Evolutionary conservation across 345 rosid species (phyloP).

Genomic region (Melastoma malabathricum): DNA sequence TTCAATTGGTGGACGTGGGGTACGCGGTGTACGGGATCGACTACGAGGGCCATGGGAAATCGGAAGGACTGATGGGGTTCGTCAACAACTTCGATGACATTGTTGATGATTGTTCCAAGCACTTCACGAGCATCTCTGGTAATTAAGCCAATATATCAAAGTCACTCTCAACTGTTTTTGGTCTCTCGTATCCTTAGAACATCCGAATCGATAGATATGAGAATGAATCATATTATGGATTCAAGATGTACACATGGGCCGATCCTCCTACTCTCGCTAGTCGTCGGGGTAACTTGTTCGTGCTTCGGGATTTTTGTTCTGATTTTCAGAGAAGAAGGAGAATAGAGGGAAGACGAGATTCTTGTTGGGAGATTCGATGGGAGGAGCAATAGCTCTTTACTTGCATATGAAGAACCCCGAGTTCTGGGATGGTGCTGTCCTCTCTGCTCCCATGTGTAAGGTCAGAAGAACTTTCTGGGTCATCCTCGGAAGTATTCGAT

Average conservation of each 20-base stretch:
- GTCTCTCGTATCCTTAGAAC: no score
- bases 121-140: conserved; percentile 51
- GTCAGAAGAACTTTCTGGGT: conserved; percentile 11
- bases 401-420: conserved; percentile 53
- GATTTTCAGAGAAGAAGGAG: conserved; percentile 21
- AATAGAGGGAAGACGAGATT: conserved; percentile 59
- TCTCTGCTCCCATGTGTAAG: conserved; percentile 94
- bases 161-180: no score
- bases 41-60: conserved; percentile 86
- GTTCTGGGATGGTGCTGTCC: conserved; percentile 72
- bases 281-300: no score
- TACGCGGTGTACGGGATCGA: conserved; percentile 64
- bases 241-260: no score
- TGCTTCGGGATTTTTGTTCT: no score
- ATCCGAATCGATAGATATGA: no score
- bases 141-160: not conserved
- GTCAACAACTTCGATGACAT: conserved; percentile 34
- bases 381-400: conserved; percentile 65
- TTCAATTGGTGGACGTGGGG: conserved; percentile 43
- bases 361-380: conserved; percentile 82
- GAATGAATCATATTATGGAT: no score
- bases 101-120: conserved; percentile 43
- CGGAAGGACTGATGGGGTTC: conserved; percentile 40
- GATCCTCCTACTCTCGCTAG: no score
- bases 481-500: no score